Conservation (phyloP, 2,329 filamentous ascomycete species). For the Cladophialophora chaetospira region DNA sequence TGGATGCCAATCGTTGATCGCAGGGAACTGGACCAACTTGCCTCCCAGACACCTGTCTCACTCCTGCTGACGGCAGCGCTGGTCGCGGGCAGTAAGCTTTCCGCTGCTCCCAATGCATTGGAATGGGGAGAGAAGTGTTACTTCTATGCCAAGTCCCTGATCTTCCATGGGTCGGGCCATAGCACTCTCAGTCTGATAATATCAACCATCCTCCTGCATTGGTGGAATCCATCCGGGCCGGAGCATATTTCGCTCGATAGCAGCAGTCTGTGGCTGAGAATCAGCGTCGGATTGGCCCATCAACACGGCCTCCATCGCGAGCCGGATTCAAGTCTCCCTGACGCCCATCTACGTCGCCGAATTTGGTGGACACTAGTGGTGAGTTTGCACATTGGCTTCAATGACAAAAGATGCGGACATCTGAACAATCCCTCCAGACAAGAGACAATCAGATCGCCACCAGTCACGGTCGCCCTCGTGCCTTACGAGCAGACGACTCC, state of each 20-base stretch:
- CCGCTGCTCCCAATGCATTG: constrained; percentile 18
- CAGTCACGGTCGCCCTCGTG: constrained; percentile 27
- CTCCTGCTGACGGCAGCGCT: constrained; percentile 23
- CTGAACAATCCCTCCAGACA: constrained; percentile 29
- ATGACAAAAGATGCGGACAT: too few relatives aligned
- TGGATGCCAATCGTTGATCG: constrained; percentile 40
- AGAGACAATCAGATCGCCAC: constrained; percentile 27
- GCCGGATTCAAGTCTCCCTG: constrained; percentile 37
- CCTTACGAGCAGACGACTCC: constrained; percentile 19
- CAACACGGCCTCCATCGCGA: constrained; percentile 49
- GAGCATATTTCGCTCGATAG: constrained; percentile 46
- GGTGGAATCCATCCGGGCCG: constrained; percentile 36
- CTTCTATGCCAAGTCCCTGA: constrained; percentile 21
- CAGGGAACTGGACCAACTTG: constrained; percentile 36
- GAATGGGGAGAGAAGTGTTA: constrained; percentile 21
- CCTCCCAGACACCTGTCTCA: constrained; percentile 20
- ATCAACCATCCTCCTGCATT: constrained; percentile 28
- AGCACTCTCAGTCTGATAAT: constrained; percentile 18
- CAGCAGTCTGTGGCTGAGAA: constrained; percentile 48
- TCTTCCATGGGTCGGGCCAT: constrained; percentile 22
- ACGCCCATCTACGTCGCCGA: constrained; percentile 39
- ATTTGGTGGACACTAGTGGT: constrained; percentile 50
- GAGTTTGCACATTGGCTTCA: constrained; percentile 23
- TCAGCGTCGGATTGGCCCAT: constrained; percentile 47
- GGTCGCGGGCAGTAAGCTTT: constrained; percentile 27